Evolutionary conservation across 495 filamentous ascomycete genomes (phyloP).

Genomic region (Talaromyces trachyspermus): DNA sequence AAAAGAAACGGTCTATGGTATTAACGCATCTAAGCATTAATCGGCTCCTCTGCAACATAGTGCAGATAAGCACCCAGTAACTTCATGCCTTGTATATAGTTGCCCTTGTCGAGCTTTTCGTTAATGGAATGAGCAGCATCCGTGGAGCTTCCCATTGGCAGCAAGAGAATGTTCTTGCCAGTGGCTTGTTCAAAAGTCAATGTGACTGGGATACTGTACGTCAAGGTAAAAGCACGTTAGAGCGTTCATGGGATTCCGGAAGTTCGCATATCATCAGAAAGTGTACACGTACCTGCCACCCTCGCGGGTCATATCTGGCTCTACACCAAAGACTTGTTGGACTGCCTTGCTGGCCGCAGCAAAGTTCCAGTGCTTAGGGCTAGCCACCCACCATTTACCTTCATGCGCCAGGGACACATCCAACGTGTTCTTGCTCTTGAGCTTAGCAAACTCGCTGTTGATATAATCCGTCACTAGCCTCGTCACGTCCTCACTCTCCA

Average conservation of each 20-base stretch:
- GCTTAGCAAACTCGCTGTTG: slow-evolving; percentile 68
- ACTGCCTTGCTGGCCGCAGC: slow-evolving; percentile 85
- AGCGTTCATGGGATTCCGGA: too few species aligned
- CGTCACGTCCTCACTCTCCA: slow-evolving; percentile 87
- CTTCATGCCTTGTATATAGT: slow-evolving; percentile 99
- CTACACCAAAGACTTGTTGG: slow-evolving; percentile 81
- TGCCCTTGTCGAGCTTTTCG: slow-evolving; percentile 93
- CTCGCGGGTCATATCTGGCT: slow-evolving; percentile 93
- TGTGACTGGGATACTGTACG: slow-evolving; percentile 88
- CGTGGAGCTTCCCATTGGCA: slow-evolving; percentile 95
- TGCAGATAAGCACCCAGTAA: slow-evolving; percentile 91
- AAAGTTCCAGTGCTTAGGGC: slow-evolving; percentile 98
- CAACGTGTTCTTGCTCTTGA: slow-evolving; percentile 83
- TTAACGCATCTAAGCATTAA: slow-evolving; percentile 20
- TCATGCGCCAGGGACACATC: slow-evolving; percentile 74
- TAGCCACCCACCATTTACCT: slow-evolving; percentile 97
- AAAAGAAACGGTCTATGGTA: too few species aligned
- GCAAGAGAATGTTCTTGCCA: slow-evolving; percentile 92
- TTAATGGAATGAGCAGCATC: slow-evolving; percentile 97
- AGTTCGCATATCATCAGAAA: too few species aligned
- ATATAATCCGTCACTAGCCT: slow-evolving; percentile 73
- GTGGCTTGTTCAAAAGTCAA: slow-evolving; percentile 96
- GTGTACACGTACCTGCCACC: slow-evolving; percentile 64
- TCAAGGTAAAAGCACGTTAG: too few species aligned
- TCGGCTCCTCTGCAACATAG: slow-evolving; percentile 89